Percentiles rank a stretch among this genome's conserved stretches.
These are phyloP conservation scores for Maudiozyma pseudohumilis DNA, from an alignment of 805 yeast species.

Conservation along the genomic window DNA sequence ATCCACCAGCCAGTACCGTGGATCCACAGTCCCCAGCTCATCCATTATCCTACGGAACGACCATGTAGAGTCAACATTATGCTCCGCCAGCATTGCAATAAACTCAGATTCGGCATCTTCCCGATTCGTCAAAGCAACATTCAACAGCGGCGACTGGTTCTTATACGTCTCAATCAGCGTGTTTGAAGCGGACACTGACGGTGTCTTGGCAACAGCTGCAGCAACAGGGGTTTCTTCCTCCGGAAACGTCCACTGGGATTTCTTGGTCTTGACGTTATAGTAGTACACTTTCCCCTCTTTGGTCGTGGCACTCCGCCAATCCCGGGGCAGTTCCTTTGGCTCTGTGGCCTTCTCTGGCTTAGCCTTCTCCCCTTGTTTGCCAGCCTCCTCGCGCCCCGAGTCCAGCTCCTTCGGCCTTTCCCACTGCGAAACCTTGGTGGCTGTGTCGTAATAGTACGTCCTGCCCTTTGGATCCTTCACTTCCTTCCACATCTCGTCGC, in stretches of 20 bases:
- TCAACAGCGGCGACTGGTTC: conserved; percentile 22
- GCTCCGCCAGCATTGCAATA: conserved; percentile 40
- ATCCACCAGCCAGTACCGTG: conserved; percentile 56
- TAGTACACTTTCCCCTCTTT: conserved; percentile 58
- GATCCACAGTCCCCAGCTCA: conserved; percentile 43
- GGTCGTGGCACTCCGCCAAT: conserved; percentile 43
- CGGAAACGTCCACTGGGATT: conserved; percentile 53
- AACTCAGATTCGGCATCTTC: conserved; percentile 39
- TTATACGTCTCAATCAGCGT: conserved; percentile 12
- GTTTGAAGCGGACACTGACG: not conserved
- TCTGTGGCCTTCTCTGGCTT: not conserved
- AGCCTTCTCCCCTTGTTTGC: not conserved
- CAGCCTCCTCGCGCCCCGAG: too few species aligned
- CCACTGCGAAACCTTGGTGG: conserved; percentile 69
- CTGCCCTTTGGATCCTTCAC: conserved; percentile 56
- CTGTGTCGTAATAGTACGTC: conserved; percentile 58
- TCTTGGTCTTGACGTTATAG: conserved; percentile 51
- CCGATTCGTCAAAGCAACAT: conserved; percentile 14
- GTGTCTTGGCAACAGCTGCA: not conserved
- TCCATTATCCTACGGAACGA: conserved; percentile 56
- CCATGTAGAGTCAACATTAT: conserved; percentile 63
- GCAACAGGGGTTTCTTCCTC: not conserved
- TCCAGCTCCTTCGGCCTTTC: conserved; percentile 58
- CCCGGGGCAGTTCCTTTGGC: conserved; percentile 10
- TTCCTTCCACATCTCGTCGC: conserved; percentile 60